Evolutionary conservation across 495 filamentous ascomycete genomes (phyloP), one percentile per base, ranked within the genome.

Genomic region (Cladorrhinum samala): DNA sequence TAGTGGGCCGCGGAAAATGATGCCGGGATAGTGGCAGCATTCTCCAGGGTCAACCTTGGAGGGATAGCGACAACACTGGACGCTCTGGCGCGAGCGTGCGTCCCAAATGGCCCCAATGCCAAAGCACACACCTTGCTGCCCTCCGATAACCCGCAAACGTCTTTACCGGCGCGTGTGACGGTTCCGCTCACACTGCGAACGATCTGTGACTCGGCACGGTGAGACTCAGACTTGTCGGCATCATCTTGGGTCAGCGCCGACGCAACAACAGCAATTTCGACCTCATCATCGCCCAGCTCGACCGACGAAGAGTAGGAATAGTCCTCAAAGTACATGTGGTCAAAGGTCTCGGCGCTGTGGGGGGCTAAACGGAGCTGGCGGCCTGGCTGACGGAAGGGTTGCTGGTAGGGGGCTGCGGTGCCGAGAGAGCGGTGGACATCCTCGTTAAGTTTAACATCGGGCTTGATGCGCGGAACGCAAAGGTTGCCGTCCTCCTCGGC

Each of bases 1-100:
- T 85, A 77, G 38, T 77, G 73, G 0, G 80, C 82, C 0, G 81
- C 81, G 11, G 63, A 60, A 57, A 72, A 82, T 4, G 72, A 69
- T 0, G 79, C 63, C 0, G 81, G 83, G 2, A 83, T 61, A 5
- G 73, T 69, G 1, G 76, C 78, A 1, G 77, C 76, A 14, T 66
- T 65, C 19, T 77, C 72, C 42, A 76, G 72, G 13, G 65, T 50
- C 20, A 83, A 62, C 2, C 59, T 41, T 3, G 72, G 59, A 0
- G 73, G 71, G 17, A 85, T 69, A 16, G 60, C 53, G 8, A 65
- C 50, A 0, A 64, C 67, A 46, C 69, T 66, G 18, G 40, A 60
- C 3, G 33, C 54, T 13, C 51, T 53, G 2, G 59, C 61, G 2
- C 58, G 36, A 13, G 59, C 54, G 17, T 63, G 57, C 0, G 70